phyloP scores from a whole-genome alignment of 805 yeast species.

The Candida loeiensis region DNA sequence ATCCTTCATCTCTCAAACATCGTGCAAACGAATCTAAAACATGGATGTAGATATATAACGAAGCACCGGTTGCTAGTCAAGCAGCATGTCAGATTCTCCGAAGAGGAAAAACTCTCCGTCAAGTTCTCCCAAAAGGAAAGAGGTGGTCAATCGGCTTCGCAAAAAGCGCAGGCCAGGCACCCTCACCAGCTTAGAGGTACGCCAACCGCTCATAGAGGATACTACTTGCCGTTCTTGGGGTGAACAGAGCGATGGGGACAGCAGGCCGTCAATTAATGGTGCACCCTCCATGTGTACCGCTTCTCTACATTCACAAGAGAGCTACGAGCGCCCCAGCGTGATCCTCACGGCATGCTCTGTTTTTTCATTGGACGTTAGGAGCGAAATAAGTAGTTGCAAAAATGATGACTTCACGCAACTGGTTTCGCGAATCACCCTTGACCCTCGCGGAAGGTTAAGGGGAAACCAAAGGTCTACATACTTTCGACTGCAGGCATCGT shows the following conservation, averaged over 20 bases:
- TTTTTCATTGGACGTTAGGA: background rate
- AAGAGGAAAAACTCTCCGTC: too few species aligned
- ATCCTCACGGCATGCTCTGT: slow-evolving; percentile 1
- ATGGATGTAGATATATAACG: too few species aligned
- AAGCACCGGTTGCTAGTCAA: too few species aligned
- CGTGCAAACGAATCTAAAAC: too few species aligned
- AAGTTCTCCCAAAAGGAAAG: background rate
- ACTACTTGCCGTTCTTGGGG: too few species aligned
- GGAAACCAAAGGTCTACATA: too few species aligned
- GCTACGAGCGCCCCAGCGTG: background rate
- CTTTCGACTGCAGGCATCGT: too few species aligned
- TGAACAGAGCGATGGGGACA: background rate
- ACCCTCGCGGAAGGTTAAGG: too few species aligned
- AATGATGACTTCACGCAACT: background rate
- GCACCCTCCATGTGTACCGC: background rate
- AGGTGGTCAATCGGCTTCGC: too few species aligned
- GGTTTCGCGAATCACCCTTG: too few species aligned
- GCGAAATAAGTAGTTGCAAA: slow-evolving; percentile 1
- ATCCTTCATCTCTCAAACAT: too few species aligned
- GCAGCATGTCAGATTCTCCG: too few species aligned
- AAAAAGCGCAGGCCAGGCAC: background rate
- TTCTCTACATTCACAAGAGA: background rate
- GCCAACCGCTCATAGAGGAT: background rate
- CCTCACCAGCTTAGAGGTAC: slow-evolving; percentile 8
- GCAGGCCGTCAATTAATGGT: background rate